A percentile compares a stretch with the other conserved stretches of the same genome.
phyloP scores from a whole-genome alignment of 495 filamentous ascomycete species.

The Penicillium riverlandense region DNA sequence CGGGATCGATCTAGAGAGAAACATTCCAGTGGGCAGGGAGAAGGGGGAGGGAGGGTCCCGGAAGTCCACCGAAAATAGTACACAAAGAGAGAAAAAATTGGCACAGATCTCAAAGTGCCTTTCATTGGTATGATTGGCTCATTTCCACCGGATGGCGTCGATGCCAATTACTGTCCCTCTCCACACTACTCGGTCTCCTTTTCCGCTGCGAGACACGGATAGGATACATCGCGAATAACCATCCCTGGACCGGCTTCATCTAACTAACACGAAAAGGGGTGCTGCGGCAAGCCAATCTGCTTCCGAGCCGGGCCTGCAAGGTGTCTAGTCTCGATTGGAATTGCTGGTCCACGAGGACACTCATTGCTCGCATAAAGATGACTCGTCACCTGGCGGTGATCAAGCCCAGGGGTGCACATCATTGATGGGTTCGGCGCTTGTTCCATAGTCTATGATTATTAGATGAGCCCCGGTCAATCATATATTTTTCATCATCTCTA shows the following conservation, averaged over 20 bases:
- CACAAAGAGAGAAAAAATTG: neutral
- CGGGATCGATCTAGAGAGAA: slow-evolving; percentile 16
- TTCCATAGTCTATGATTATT: no score
- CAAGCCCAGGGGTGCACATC: no score
- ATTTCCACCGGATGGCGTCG: slow-evolving; percentile 9
- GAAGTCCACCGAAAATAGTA: neutral
- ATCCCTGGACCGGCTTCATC: no score
- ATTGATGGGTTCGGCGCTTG: no score
- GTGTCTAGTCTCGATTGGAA: slow-evolving; percentile 24
- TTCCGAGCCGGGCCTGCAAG: slow-evolving; percentile 13
- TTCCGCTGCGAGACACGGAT: neutral
- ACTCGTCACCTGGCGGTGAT: slow-evolving; percentile 6
- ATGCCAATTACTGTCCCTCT: slow-evolving; percentile 15
- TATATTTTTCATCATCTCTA: no score
- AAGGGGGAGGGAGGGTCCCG: neutral
- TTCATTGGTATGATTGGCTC: slow-evolving; percentile 9
- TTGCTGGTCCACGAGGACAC: slow-evolving; percentile 16
- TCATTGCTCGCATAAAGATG: neutral
- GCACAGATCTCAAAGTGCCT: neutral
- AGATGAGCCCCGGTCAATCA: no score
- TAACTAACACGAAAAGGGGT: no score
- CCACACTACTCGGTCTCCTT: slow-evolving; percentile 3
- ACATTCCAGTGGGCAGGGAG: neutral
- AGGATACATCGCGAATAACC: no score
- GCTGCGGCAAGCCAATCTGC: neutral